Base-by-base conservation (phyloP, 345 rosid species). In the Viola odorata region DNA sequence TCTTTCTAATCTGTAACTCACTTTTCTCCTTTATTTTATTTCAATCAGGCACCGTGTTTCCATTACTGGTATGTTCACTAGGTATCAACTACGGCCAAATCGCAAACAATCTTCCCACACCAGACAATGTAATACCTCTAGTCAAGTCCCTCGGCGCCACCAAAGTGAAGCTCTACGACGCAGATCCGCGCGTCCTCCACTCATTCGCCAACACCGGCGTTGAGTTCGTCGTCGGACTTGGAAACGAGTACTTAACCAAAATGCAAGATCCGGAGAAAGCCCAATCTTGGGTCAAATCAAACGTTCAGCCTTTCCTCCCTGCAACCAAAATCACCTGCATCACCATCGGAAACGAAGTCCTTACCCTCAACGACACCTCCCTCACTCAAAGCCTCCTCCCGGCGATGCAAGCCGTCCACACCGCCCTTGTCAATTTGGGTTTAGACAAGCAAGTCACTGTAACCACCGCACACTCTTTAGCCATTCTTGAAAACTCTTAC, bases 41-140 rank as follows among this genome's bases (percentile, higher is more conserved):
- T 12, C 8, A 40, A 14, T 58, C 55, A 70, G 64, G 54, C 50
- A 9, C 64, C 37, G 11, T 64, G 14, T 40, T 70, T n/a, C 77
- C 87, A 16, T 45, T 47, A 50, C 23, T 56, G 69, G 90, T 74
- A 32, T 57, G 41, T 67, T 82, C 96, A 50, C 41, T 91, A 13
- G 96, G 99, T 42, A 81, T 95, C 50, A 95, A 95, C 77, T 95
- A 95, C 62, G 97, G 99, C 16, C 97, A 88, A 47, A 85, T 95
- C 49, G 97, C 91, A 8, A 77, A 91, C 70, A 85, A 95, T 40
- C 87, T 95, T 6, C 96, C 97, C 0, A 5, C 86, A 1, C 96
- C 99, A 14, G 79, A 80, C 4, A 67, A 81, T 16, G 97, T 82
- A 32, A 75, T 95, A 4, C 95, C 95, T 0, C 78, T 90, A 3